Evolutionary conservation across 805 yeast genomes (phyloP), one percentile per base, ranked within the genome.

Genomic region (Zygoascus bituminiphila): DNA sequence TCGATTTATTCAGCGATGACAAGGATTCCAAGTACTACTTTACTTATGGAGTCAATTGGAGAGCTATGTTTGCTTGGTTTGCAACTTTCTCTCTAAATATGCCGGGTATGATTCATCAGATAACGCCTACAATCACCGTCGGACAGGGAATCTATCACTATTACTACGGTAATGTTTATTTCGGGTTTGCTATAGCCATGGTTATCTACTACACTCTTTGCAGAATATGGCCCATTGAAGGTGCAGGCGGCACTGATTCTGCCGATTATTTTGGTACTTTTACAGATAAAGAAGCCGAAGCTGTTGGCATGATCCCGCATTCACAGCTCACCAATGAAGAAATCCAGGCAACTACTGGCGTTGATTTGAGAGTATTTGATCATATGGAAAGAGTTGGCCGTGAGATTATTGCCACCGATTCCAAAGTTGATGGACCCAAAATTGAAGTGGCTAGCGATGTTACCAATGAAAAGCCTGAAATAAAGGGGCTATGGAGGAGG

Each of bases 21-120:
- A 43, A 49, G 14, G 53, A 58, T 10, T 74, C 73, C 4, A 60
- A 61, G 23, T 76, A 73, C 57, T 71, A 70, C 62, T 71, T 70
- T 60, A 61, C 64, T 57, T 51, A 62, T 23, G 79, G 79, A 6
- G 35, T 69, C 51, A 73, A 75, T 58, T 70, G 68, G 67, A 63
- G 73, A 54, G 69, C 71, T 8, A 49, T 71, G 9, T 49, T 62
- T 14, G 64, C 72, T 6, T 73, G 66, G 48, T 8, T 56, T 14
- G 45, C 52, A 24, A 42, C 49, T n/a, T 44, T 50, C 25, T 44
- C 51, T n/a, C 40, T 50, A 37, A 45, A 45, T 10, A 35, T 52
- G 24, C 55, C 55, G 12, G 55, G 55, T 14, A 37, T 45, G 48
- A 38, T 45, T n/a, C 39, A 37, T 25, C 40, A 36, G n/a, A 38